Percentiles rank a stretch among this genome's conserved stretches.
Conservation (phyloP, 1,284 basidiomycete genomes). For the Acaromyces ingoldii region DNA sequence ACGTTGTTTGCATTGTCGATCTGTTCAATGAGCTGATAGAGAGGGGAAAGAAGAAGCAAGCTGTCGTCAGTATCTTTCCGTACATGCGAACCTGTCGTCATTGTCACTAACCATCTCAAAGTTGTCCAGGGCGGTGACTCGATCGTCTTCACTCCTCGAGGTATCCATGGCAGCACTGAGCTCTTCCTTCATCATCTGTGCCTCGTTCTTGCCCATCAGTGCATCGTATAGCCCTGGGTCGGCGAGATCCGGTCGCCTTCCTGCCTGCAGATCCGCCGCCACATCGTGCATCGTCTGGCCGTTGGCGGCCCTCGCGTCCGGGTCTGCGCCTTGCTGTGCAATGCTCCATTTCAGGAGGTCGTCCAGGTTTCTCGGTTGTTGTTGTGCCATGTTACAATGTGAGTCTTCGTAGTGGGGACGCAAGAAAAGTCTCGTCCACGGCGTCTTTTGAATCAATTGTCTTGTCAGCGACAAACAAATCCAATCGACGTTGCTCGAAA, state of each 20-base stretch:
- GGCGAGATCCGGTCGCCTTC: conserved; percentile 39
- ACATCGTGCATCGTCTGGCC: conserved; percentile 27
- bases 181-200: conserved; percentile 49
- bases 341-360: conserved; percentile 47
- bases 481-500: too few relatives aligned
- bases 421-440: too few relatives aligned
- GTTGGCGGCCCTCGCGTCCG: neutral
- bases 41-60: neutral
- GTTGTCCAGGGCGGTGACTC: conserved; percentile 79
- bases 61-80: neutral
- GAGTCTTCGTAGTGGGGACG: too few relatives aligned
- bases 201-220: conserved; percentile 50
- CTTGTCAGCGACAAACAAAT: too few relatives aligned
- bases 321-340: conserved; percentile 16
- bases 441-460: too few relatives aligned
- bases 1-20: conserved; percentile 97
- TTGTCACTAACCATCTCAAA: conserved; percentile 74
- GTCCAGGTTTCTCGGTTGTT: conserved; percentile 26
- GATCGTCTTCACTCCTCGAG: conserved; percentile 18
- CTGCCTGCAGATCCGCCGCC: conserved; percentile 30
- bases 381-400: neutral
- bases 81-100: neutral
- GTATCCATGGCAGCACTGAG: conserved; percentile 35
- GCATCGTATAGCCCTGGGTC: conserved; percentile 44
- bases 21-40: conserved; percentile 71